Base-by-base conservation (phyloP, 805 yeast species). In the Barnettozyma salicaria region DNA sequence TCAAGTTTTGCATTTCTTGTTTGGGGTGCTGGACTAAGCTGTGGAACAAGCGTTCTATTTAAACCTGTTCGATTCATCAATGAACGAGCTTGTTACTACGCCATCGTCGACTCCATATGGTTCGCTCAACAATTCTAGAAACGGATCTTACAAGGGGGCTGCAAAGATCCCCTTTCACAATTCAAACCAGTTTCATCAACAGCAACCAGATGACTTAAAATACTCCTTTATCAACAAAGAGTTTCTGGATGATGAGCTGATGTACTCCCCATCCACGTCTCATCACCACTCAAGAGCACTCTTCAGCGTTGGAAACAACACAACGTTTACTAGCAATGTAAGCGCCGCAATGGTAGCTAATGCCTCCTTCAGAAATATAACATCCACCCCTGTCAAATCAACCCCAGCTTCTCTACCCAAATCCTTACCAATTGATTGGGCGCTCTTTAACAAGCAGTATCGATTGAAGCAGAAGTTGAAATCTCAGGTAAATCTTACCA, bases 381-480 rank as follows among this genome's bases (percentile, higher is more conserved):
- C 58, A 1, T 47, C 56, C 2, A 53, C 58, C 4, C 58, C 58
- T 4, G 42, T 41, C 8, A 27, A 28, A 18, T 45, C 49, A 1
- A 39, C 47, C 9, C 57, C 59, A 5, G 20, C 33, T 7, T 54
- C 59, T 3, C 28, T 54, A 23, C 57, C 59, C 12, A 54, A 46
- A 25, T 48, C 53, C 3, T 30, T 52, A 8, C 59, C 59, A 4
- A 44, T 54, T 17, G 57, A 54, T 36, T 54, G 59, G 59, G 42
- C 42, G 11, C 45, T 54, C 40, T 54, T 54, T 40, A 52, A 54
- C 40, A 50, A 47, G 24, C 57, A 54, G 30, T 54, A 44, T 21
- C 39, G 41, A 16, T 29, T 52, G 27, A 48, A 52, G 18, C 55
- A 52, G 27, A 48, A 39, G 17, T 36, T 35, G 30, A 40, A 29